Percentiles rank a stretch among this genome's conserved stretches.
Evolutionary conservation across 2,329 filamentous ascomycete genomes (phyloP).

Genomic region (Phyllosticta citriasiana): DNA sequence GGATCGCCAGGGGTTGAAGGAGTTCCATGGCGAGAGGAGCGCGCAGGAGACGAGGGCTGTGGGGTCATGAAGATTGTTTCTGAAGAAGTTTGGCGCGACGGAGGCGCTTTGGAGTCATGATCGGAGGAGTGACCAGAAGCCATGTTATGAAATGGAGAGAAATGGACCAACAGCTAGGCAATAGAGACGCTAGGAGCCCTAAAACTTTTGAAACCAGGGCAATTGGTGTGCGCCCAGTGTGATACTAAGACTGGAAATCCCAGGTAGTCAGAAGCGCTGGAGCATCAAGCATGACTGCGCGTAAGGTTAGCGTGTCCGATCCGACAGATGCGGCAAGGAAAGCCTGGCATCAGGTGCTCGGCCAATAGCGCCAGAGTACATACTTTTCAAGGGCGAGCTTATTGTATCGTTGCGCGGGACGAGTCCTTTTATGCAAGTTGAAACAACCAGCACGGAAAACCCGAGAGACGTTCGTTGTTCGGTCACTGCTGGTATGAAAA

Average conservation of each 20-base stretch:
- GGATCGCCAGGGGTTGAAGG: conserved; percentile 42
- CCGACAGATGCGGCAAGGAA: conserved; percentile 3
- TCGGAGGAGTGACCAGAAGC: conserved; percentile 39
- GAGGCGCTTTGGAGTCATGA: conserved; percentile 29
- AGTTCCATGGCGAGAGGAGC: conserved; percentile 50
- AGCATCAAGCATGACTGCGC: conserved; percentile 10
- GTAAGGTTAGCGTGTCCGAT: conserved; percentile 6
- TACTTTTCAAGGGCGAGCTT: conserved; percentile 8
- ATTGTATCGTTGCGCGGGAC: background rate
- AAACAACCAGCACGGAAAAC: conserved; percentile 2
- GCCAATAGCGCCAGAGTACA: conserved; percentile 4
- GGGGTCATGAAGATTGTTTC: conserved; percentile 64
- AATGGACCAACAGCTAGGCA: background rate
- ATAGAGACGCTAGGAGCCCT: background rate
- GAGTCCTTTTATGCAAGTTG: conserved; percentile 9
- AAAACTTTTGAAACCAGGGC: conserved; percentile 4
- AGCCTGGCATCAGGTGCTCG: background rate
- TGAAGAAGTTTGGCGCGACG: conserved; percentile 57
- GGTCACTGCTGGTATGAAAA: background rate
- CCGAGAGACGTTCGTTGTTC: background rate
- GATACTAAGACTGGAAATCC: conserved; percentile 1
- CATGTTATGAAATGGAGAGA: conserved; percentile 16
- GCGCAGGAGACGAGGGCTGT: conserved; percentile 44
- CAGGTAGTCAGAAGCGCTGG: background rate
- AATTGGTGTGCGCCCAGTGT: background rate